Conservation (phyloP, 495 filamentous ascomycete species). For the Penicillium paxilli region DNA sequence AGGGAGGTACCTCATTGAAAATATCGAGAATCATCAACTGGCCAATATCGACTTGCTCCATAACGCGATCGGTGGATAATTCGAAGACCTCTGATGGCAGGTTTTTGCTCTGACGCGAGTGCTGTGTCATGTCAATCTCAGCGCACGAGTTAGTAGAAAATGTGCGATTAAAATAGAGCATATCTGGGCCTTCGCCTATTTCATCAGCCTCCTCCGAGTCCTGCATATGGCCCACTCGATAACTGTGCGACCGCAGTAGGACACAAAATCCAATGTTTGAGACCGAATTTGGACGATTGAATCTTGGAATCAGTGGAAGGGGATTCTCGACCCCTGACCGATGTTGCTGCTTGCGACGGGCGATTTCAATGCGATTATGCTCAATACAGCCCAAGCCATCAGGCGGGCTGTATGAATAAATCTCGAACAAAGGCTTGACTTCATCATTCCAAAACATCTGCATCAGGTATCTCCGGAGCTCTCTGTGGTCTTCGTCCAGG, state of each 20-base stretch:
- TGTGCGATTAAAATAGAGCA: slow-evolving; percentile 15
- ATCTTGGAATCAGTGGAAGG: slow-evolving; percentile 13
- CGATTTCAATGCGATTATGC: slow-evolving; percentile 24
- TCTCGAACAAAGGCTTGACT: slow-evolving; percentile 17
- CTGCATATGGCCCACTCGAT: slow-evolving; percentile 12
- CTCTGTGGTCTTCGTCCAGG: slow-evolving; percentile 21
- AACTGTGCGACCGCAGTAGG: slow-evolving; percentile 17
- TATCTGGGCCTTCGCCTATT: slow-evolving; percentile 13
- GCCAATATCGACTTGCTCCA: slow-evolving; percentile 10
- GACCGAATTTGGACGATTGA: not conserved
- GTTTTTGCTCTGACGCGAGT: not conserved
- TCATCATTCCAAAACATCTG: slow-evolving; percentile 7
- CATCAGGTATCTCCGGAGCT: slow-evolving; percentile 18
- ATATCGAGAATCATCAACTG: slow-evolving; percentile 6
- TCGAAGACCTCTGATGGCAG: slow-evolving; percentile 6
- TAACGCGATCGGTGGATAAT: slow-evolving; percentile 7
- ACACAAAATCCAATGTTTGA: slow-evolving; percentile 9
- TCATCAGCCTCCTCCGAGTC: not conserved
- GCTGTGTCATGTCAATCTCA: slow-evolving; percentile 1
- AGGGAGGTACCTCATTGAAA: not conserved
- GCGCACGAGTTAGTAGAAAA: slow-evolving; percentile 9
- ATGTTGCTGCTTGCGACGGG: slow-evolving; percentile 22
- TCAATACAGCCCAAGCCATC: slow-evolving; percentile 24
- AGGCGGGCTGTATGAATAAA: slow-evolving; percentile 20
- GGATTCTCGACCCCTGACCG: slow-evolving; percentile 8